These are phyloP conservation scores for Penicillium goetzii DNA, from an alignment of 495 filamentous ascomycete species.

Conservation along the genomic window DNA sequence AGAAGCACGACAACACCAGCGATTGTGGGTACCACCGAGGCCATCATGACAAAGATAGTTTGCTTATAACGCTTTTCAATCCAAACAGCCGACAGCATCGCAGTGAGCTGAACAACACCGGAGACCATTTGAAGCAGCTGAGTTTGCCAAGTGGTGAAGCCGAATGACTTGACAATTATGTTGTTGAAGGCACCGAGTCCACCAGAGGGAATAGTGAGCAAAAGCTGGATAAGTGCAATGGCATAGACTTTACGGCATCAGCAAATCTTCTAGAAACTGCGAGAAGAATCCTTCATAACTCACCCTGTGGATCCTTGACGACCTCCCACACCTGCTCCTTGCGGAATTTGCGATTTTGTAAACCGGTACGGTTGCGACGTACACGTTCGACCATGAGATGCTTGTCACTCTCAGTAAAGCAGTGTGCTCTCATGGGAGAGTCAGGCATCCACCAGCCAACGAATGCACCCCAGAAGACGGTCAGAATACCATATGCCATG, in stretches of 20 bases:
- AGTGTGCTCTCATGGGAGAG: slow-evolving; percentile 49
- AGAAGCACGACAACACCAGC: slow-evolving; percentile 15
- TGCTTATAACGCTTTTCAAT: slow-evolving; percentile 63
- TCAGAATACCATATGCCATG: slow-evolving; percentile 56
- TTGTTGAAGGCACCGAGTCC: slow-evolving; percentile 68
- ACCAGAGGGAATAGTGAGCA: slow-evolving; percentile 65
- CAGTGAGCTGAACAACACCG: slow-evolving; percentile 68
- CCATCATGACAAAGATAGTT: slow-evolving; percentile 63
- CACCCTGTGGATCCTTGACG: slow-evolving; percentile 23
- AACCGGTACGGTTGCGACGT: slow-evolving; percentile 53
- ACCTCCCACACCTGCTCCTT: slow-evolving; percentile 46
- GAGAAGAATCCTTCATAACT: neutral
- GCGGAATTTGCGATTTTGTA: slow-evolving; percentile 54
- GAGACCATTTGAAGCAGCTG: slow-evolving; percentile 64
- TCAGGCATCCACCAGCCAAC: slow-evolving; percentile 50
- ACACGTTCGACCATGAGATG: slow-evolving; percentile 51
- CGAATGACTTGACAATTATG: slow-evolving; percentile 55
- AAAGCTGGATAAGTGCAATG: slow-evolving; percentile 54
- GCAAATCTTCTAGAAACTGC: slow-evolving; percentile 2
- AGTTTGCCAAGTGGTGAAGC: slow-evolving; percentile 43
- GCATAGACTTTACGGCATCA: slow-evolving; percentile 39
- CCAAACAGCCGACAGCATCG: slow-evolving; percentile 61
- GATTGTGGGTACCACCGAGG: slow-evolving; percentile 62
- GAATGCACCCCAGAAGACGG: slow-evolving; percentile 51
- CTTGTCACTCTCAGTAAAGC: slow-evolving; percentile 51